Evolutionary conservation across 192 early-diverging fungal species (phyloP).

Genomic region (Pilobolus umbonatus): DNA sequence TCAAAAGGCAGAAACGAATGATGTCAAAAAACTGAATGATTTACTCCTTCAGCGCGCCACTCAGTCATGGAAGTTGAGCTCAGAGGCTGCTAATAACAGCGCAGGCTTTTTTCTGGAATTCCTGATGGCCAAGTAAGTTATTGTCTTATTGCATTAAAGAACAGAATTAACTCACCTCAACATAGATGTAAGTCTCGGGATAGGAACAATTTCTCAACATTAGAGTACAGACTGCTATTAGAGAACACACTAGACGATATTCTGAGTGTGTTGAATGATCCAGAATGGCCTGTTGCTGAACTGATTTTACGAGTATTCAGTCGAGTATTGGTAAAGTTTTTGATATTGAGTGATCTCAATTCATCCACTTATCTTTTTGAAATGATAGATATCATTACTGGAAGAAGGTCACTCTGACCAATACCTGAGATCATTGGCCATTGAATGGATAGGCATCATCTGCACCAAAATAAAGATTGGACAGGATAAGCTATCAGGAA

Average conservation of each 20-base stretch:
- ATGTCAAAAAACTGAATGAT: slow-evolving; percentile 7
- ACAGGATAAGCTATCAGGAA: background rate
- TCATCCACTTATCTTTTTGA: background rate
- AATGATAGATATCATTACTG: slow-evolving; percentile 46
- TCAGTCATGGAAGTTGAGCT: slow-evolving; percentile 33
- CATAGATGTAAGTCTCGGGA: slow-evolving; percentile 37
- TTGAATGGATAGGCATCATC: slow-evolving; percentile 60
- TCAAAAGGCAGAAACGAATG: slow-evolving; percentile 5
- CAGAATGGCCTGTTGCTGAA: slow-evolving; percentile 91
- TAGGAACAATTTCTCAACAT: slow-evolving; percentile 48
- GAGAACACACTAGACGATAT: slow-evolving; percentile 73
- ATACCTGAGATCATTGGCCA: slow-evolving; percentile 49
- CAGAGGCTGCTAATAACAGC: slow-evolving; percentile 52
- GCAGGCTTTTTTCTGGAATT: slow-evolving; percentile 58
- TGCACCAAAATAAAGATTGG: slow-evolving; percentile 34
- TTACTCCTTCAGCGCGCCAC: slow-evolving; percentile 2
- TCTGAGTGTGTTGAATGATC: slow-evolving; percentile 64
- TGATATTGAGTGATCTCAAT: background rate
- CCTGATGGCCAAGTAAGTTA: slow-evolving; percentile 51
- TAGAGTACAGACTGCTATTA: slow-evolving; percentile 69
- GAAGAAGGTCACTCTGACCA: slow-evolving; percentile 60
- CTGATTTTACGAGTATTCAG: slow-evolving; percentile 62
- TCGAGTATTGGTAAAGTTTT: slow-evolving; percentile 55
- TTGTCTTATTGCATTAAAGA: background rate
- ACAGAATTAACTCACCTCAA: slow-evolving; percentile 30